Conservation (phyloP, 495 filamentous ascomycete species). For the Rostrohypoxylon terebratum region DNA sequence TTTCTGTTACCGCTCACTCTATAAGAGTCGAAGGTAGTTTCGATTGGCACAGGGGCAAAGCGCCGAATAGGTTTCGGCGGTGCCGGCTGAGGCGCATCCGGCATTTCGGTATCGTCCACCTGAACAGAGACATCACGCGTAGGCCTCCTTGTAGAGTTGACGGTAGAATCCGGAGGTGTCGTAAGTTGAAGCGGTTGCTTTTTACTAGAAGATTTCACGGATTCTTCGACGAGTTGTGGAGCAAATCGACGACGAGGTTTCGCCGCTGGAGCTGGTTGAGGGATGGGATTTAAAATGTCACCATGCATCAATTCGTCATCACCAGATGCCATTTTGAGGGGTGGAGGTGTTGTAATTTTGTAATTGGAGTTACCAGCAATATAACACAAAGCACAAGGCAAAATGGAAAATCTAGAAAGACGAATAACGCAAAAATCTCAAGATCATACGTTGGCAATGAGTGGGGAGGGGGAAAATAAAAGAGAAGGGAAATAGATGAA, state of each 20-base stretch:
- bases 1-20: conserved; percentile 49
- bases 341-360: not conserved
- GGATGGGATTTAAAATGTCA: conserved; percentile 41
- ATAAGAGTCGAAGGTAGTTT: conserved; percentile 68
- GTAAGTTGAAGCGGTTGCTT: conserved; percentile 22
- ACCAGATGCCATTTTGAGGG: conserved; percentile 34
- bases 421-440: conserved; percentile 6
- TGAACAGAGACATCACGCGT: conserved; percentile 47
- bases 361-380: not conserved
- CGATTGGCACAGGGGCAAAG: conserved; percentile 70
- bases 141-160: conserved; percentile 40
- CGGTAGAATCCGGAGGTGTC: conserved; percentile 38
- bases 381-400: not conserved
- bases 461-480: not conserved
- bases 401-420: not conserved
- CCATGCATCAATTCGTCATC: conserved; percentile 37
- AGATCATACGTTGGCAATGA: conserved; percentile 22
- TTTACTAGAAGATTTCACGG: conserved; percentile 55
- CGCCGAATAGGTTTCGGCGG: conserved; percentile 49
- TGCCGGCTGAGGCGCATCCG: conserved; percentile 29
- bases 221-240: conserved; percentile 68
- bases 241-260: conserved; percentile 61
- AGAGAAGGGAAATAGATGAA: conserved; percentile 10
- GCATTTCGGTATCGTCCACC: conserved; percentile 41
- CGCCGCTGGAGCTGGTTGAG: conserved; percentile 39